Evolutionary conservation across 2,329 filamentous ascomycete species (phyloP).

Genomic region (Penicillium sp.): DNA sequence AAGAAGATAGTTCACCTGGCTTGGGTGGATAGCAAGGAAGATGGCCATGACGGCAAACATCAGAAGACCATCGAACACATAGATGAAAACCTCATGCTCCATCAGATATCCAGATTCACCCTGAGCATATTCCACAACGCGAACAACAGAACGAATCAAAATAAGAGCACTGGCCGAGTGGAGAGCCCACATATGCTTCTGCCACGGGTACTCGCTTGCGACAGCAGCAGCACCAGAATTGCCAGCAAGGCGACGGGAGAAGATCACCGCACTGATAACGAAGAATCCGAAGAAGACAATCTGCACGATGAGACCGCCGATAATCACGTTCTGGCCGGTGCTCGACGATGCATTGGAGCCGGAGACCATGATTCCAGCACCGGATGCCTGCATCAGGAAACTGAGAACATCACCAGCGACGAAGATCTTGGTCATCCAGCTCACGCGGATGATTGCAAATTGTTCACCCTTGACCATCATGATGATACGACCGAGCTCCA

Average conservation of each 20-base stretch:
- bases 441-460: slow-evolving; percentile 23
- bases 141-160: slow-evolving; percentile 32
- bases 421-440: slow-evolving; percentile 32
- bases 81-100: slow-evolving; percentile 31
- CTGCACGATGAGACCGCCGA: slow-evolving; percentile 33
- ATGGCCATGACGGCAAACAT: slow-evolving; percentile 29
- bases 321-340: slow-evolving; percentile 28
- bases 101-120: slow-evolving; percentile 30
- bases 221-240: slow-evolving; percentile 29
- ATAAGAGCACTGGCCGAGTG: slow-evolving; percentile 27
- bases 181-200: slow-evolving; percentile 36
- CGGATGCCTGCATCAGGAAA: slow-evolving; percentile 34
- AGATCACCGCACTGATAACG: slow-evolving; percentile 24
- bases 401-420: slow-evolving; percentile 32
- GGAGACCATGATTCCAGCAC: slow-evolving; percentile 29
- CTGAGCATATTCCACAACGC: slow-evolving; percentile 32
- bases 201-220: slow-evolving; percentile 33
- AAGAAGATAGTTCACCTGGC: slow-evolving; percentile 26
- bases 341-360: slow-evolving; percentile 1
- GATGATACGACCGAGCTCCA: slow-evolving; percentile 28
- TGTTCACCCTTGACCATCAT: slow-evolving; percentile 22
- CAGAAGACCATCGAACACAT: slow-evolving; percentile 33
- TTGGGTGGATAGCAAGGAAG: slow-evolving; percentile 27
- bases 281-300: slow-evolving; percentile 36
- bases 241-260: slow-evolving; percentile 28